Base-by-base conservation (phyloP, 2,329 filamentous ascomycete genomes). In the Epichloe sylvatica region DNA sequence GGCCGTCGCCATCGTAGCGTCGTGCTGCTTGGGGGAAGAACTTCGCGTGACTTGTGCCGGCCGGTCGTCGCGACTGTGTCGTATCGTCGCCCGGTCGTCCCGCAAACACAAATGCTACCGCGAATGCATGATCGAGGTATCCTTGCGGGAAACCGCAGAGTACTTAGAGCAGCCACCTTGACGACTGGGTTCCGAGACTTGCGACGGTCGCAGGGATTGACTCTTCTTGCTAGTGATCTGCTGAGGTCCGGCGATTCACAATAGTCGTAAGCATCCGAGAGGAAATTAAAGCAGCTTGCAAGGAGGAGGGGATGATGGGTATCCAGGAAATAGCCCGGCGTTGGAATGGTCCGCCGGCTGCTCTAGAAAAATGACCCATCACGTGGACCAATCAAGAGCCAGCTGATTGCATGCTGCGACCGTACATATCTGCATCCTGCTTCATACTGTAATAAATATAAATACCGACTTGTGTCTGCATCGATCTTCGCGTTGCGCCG, bases 71-170 rank as follows among this genome's bases (percentile, higher is more conserved):
- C 39, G 49, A 61, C 62, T 7, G 58, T 63, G 53, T 61, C 58
- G 54, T 64, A 62, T 53, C 54, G 54, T 55, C 62, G 59, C 53
- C 57, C 61, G 62, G 67, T 67, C 62, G 60, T 64, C 61, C 66
- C 64, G 65, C 64, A 63, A 53, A 55, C 60, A 17, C 49, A 54
- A 38, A 55, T 49, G 61, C 63, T 70, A 73, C 65, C 62, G 66
- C 49, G 63, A 42, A 56, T 59, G 57, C 73, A 75, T 73, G 46
- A 64, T 53, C 59, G 59, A 49, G 64, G 59, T 69, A 70, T 68
- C 62, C 66, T 65, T 62, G 69, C 67, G 61, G 65, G 63, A 58
- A 67, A 63, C 66, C 72, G 70, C 64, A 65, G 62, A 57, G 67
- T 63, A 56, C 65, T 66, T 51, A 62, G 50, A 53, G 55, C 55